Percentiles rank a stretch among this genome's conserved stretches.
These are phyloP conservation scores for Ophiostoma australiae DNA, from an alignment of 2,329 filamentous ascomycete genomes.

Conservation along the genomic window DNA sequence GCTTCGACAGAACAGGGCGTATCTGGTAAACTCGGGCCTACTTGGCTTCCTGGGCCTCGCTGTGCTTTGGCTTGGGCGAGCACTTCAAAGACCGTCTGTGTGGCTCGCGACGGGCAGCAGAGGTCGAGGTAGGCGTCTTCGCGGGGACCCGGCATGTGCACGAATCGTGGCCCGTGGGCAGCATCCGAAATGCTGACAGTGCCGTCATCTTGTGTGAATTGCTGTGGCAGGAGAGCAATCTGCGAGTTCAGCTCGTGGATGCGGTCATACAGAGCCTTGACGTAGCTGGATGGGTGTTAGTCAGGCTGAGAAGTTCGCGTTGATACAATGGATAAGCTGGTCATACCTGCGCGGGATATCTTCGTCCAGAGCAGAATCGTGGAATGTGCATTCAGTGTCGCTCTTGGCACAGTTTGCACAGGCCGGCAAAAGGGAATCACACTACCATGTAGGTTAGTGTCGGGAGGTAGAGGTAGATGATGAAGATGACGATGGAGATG, in stretches of 20 bases:
- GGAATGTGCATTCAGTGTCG: neutral
- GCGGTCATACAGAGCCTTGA: neutral
- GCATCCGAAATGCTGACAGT: neutral
- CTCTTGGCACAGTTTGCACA: neutral
- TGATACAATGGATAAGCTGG: neutral
- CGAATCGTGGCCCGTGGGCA: neutral
- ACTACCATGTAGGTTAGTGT: neutral
- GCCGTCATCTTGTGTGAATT: neutral
- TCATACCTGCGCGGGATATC: neutral
- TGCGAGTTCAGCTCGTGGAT: neutral
- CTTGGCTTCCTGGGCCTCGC: neutral
- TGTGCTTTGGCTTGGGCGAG: neutral
- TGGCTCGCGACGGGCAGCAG: neutral
- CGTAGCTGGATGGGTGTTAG: neutral
- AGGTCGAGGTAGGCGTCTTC: neutral
- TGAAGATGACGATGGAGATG: neutral
- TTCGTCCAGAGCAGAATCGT: neutral
- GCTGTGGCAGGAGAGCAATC: neutral
- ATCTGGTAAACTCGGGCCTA: neutral
- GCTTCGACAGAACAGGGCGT: neutral
- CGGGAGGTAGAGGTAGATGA: neutral
- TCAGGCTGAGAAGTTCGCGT: neutral
- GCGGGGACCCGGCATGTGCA: neutral
- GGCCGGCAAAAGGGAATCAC: neutral
- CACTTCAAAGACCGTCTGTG: neutral